These are phyloP conservation scores for Sphagnurus paluster DNA, from an alignment of 1,284 basidiomycete species.

Conservation along the genomic window DNA sequence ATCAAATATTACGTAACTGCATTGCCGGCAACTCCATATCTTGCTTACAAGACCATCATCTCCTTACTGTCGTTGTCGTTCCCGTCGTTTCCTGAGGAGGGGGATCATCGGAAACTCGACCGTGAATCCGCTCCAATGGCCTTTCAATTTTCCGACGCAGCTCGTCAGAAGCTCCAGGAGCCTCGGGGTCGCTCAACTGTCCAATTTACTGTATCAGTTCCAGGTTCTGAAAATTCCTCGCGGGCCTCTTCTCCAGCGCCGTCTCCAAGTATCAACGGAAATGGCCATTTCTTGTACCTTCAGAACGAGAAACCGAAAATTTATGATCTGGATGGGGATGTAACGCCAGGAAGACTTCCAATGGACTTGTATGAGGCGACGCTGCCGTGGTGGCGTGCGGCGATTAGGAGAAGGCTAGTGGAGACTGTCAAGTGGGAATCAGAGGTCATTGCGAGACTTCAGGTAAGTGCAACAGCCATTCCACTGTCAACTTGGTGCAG, in stretches of 20 bases:
- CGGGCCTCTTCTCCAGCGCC: constrained; percentile 19
- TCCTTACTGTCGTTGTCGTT: no score
- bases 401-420: constrained; percentile 62
- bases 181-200: constrained; percentile 7
- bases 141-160: constrained; percentile 3
- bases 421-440: constrained; percentile 65
- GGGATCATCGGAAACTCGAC: no score
- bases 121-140: constrained; percentile 4
- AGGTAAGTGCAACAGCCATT: constrained; percentile 40
- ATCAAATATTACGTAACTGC: no score
- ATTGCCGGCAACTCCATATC: no score
- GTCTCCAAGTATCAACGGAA: constrained; percentile 8
- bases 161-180: constrained; percentile 11
- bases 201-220: constrained; percentile 19
- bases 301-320: background rate
- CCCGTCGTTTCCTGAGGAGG: no score
- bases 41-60: no score
- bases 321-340: background rate
- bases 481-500: background rate
- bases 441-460: constrained; percentile 65
- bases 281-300: no score
- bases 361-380: constrained; percentile 65
- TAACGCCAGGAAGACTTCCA: constrained; percentile 24
- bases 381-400: constrained; percentile 70
- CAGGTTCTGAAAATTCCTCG: constrained; percentile 19